Evolutionary conservation across 2,329 filamentous ascomycete species (phyloP).

Genomic region (Arthrinium puccinioides): DNA sequence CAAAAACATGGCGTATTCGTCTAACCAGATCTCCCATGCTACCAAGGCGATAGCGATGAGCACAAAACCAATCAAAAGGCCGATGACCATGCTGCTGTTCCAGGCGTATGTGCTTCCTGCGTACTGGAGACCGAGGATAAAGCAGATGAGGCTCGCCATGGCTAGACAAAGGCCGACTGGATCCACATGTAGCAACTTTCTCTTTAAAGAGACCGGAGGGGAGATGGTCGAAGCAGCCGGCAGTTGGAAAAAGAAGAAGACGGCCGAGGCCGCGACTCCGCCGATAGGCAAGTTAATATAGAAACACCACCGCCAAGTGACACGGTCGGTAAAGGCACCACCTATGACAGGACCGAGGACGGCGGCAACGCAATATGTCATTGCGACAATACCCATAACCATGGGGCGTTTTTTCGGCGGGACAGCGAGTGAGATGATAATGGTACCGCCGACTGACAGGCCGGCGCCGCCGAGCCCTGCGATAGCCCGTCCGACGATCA

Average conservation of each 20-base stretch:
- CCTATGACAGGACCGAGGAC: not conserved
- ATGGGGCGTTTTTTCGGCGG: not conserved
- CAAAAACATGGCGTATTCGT: slow-evolving; percentile 9
- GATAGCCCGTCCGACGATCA: slow-evolving; percentile 28
- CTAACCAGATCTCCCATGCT: slow-evolving; percentile 6
- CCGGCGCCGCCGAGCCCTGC: slow-evolving; percentile 26
- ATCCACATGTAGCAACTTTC: slow-evolving; percentile 8
- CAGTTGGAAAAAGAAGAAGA: slow-evolving; percentile 8
- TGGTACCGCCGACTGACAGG: slow-evolving; percentile 10
- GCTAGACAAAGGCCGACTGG: slow-evolving; percentile 7
- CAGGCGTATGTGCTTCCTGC: slow-evolving; percentile 30
- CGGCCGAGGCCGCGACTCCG: slow-evolving; percentile 5
- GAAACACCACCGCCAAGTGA: slow-evolving; percentile 13
- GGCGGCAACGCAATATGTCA: not conserved
- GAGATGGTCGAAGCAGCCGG: not conserved
- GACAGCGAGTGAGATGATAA: not conserved
- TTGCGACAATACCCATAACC: not conserved
- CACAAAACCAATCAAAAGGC: slow-evolving; percentile 24
- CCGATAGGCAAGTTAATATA: slow-evolving; percentile 15
- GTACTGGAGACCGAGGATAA: slow-evolving; percentile 39
- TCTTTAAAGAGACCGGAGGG: not conserved
- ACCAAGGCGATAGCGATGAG: slow-evolving; percentile 18
- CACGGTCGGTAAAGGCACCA: not conserved
- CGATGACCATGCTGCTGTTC: slow-evolving; percentile 26
- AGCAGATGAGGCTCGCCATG: slow-evolving; percentile 24